A percentile compares a stretch with the other conserved stretches of the same genome.
Evolutionary conservation across 2,329 filamentous ascomycete genomes (phyloP).

Genomic region (Karstenula rhodostoma): DNA sequence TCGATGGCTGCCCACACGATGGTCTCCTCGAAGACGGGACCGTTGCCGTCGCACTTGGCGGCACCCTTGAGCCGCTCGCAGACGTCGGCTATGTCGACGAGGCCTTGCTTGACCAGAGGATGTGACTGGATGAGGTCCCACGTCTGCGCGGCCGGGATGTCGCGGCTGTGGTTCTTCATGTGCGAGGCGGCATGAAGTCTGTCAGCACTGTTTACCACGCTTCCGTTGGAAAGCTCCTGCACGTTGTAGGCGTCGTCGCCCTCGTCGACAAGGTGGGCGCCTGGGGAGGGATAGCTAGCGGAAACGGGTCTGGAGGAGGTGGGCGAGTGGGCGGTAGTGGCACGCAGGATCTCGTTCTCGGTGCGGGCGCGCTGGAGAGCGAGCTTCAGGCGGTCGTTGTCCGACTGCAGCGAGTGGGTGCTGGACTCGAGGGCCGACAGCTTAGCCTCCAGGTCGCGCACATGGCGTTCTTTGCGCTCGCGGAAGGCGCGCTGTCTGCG

Average conservation of each 20-base stretch:
- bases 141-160: constrained; percentile 59
- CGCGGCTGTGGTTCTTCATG: constrained; percentile 31
- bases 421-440: constrained; percentile 78
- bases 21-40: constrained; percentile 84
- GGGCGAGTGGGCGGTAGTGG: constrained; percentile 66
- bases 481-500: constrained; percentile 93
- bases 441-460: constrained; percentile 90
- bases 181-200: constrained; percentile 35
- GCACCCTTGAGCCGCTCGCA: constrained; percentile 78
- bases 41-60: constrained; percentile 83
- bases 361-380: constrained; percentile 84
- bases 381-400: constrained; percentile 86
- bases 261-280: constrained; percentile 36
- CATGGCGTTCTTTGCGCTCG: constrained; percentile 92
- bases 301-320: constrained; percentile 52
- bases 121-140: constrained; percentile 92
- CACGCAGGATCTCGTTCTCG: constrained; percentile 91
- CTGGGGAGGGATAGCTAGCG: constrained; percentile 51
- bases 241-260: constrained; percentile 40
- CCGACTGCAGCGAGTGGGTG: constrained; percentile 74
- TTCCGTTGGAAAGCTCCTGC: constrained; percentile 38
- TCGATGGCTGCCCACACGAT: constrained; percentile 78
- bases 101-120: constrained; percentile 75
- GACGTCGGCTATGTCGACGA: constrained; percentile 83
- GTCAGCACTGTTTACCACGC: constrained; percentile 42